A percentile compares a stretch with the other conserved stretches of the same genome.
These are phyloP conservation scores for Omphalotus olearius DNA, from an alignment of 1,284 basidiomycete species.

Conservation along the genomic window DNA sequence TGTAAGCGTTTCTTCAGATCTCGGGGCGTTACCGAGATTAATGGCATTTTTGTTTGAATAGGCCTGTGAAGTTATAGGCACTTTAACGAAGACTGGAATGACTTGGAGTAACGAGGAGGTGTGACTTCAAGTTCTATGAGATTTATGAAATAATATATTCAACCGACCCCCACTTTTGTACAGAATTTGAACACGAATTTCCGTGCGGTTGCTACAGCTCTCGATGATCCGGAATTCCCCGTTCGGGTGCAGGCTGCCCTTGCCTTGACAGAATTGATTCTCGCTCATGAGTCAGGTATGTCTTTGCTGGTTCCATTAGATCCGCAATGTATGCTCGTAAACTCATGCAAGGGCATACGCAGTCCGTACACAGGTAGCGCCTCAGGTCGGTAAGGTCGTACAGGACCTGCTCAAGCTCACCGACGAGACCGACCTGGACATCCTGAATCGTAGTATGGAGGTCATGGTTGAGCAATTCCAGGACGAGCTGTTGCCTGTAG, in stretches of 20 bases:
- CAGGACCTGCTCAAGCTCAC: slow-evolving; percentile 86
- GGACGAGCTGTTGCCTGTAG: slow-evolving; percentile 82
- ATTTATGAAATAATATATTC: no score
- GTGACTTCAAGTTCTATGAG: slow-evolving; percentile 9
- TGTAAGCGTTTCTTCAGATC: slow-evolving; percentile 38
- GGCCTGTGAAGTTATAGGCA: slow-evolving; percentile 79
- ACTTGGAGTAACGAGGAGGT: slow-evolving; percentile 67
- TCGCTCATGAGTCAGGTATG: slow-evolving; percentile 60
- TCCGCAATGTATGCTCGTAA: neutral
- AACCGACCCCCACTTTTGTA: neutral
- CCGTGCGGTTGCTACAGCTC: slow-evolving; percentile 51
- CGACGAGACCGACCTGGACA: slow-evolving; percentile 87
- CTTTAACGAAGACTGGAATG: slow-evolving; percentile 63
- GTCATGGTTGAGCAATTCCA: slow-evolving; percentile 85
- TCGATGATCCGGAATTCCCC: slow-evolving; percentile 78
- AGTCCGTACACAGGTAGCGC: slow-evolving; percentile 73
- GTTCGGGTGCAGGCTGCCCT: slow-evolving; percentile 84
- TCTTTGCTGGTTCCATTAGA: slow-evolving; percentile 9
- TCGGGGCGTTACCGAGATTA: neutral
- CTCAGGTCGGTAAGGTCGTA: slow-evolving; percentile 83
- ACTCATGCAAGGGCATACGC: slow-evolving; percentile 11
- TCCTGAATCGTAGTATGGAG: slow-evolving; percentile 80
- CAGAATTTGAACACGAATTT: slow-evolving; percentile 65
- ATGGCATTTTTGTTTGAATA: slow-evolving; percentile 25
- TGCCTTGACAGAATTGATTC: slow-evolving; percentile 76